These are phyloP conservation scores for Boletus sp. DNA, from an alignment of 768 basidiomycete genomes.

Conservation along the genomic window DNA sequence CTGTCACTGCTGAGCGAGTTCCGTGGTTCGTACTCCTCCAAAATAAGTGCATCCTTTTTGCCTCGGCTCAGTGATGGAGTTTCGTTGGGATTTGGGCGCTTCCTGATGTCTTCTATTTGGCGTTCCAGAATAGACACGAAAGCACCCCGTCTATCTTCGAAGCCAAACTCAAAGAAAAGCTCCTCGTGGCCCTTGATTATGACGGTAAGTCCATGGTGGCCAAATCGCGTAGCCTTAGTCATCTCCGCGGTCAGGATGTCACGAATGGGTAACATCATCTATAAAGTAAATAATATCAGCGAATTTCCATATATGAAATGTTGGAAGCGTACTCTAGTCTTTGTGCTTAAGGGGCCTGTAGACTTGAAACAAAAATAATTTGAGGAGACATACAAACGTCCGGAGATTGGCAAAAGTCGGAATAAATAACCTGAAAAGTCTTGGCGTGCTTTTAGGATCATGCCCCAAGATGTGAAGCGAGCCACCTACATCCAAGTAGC, in stretches of 20 bases:
- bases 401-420: slow-evolving; percentile 84
- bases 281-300: slow-evolving; percentile 4
- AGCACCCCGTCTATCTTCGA: slow-evolving; percentile 73
- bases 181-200: slow-evolving; percentile 97
- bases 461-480: not conserved
- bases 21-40: slow-evolving; percentile 79
- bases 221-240: slow-evolving; percentile 84
- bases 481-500: slow-evolving; percentile 77
- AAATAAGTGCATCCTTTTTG: slow-evolving; percentile 68
- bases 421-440: slow-evolving; percentile 91
- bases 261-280: slow-evolving; percentile 94
- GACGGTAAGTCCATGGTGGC: slow-evolving; percentile 83
- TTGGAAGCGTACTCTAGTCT: slow-evolving; percentile 69
- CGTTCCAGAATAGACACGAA: slow-evolving; percentile 73
- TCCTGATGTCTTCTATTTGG: slow-evolving; percentile 73
- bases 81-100: slow-evolving; percentile 46
- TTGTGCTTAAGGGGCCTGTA: slow-evolving; percentile 69
- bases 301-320: not conserved
- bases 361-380: slow-evolving; percentile 96
- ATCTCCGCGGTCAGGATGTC: slow-evolving; percentile 85
- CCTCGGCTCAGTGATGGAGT: slow-evolving; percentile 43
- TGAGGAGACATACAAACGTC: slow-evolving; percentile 86
- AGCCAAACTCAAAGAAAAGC: slow-evolving; percentile 91
- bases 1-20: slow-evolving; percentile 33
- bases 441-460: slow-evolving; percentile 32